These are phyloP conservation scores for Pleochaeta shiraiana DNA, from an alignment of 2,329 filamentous ascomycete genomes.

Conservation along the genomic window DNA sequence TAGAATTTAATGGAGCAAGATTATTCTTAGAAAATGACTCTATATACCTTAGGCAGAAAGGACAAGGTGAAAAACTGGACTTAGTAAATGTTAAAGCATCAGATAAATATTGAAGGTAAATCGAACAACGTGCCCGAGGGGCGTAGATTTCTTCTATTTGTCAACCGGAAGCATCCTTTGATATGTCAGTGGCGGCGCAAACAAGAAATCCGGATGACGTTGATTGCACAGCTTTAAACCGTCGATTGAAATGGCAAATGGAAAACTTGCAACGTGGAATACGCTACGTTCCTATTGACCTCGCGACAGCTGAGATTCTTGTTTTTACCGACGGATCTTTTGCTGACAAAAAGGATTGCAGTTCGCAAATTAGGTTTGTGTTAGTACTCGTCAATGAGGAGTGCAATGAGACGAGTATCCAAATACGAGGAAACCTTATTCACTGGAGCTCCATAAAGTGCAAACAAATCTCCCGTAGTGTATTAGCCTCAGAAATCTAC, in stretches of 20 bases:
- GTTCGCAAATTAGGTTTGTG: neutral
- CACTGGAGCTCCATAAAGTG: neutral
- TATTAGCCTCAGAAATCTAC: neutral
- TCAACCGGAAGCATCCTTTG: neutral
- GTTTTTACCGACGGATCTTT: neutral
- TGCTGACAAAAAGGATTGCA: neutral
- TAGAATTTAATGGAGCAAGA: slow-evolving; percentile 2
- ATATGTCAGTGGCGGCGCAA: neutral
- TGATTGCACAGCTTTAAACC: neutral
- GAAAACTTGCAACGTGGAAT: neutral
- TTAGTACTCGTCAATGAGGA: neutral
- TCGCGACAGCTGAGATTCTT: neutral
- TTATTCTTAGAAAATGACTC: neutral
- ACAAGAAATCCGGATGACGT: neutral
- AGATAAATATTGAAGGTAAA: neutral
- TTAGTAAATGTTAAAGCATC: neutral
- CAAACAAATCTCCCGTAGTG: neutral
- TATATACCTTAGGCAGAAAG: neutral
- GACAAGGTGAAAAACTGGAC: neutral
- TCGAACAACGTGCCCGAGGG: neutral
- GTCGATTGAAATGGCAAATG: neutral
- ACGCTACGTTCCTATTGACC: neutral
- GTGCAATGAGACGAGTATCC: neutral
- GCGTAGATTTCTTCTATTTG: neutral
- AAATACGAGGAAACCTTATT: neutral